Conservation (phyloP, 306 rosid species). For the Vachellia pachyceras region DNA sequence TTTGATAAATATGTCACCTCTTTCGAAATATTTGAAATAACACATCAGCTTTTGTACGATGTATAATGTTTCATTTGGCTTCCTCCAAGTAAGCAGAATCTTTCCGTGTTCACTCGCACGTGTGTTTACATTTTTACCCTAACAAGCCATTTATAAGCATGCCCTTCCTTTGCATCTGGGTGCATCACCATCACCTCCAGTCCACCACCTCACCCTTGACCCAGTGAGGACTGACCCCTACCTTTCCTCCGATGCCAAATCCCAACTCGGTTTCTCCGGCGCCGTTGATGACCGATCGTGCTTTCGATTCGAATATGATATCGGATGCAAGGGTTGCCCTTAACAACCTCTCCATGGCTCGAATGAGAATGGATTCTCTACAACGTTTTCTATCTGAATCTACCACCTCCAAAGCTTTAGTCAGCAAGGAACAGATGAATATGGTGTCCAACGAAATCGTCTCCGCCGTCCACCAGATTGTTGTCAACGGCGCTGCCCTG, state of each 20-base stretch:
- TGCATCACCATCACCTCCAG: not conserved
- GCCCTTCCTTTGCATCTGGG: not conserved
- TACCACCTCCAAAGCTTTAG: slow-evolving; percentile 41
- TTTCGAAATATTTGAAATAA: too few relatives aligned
- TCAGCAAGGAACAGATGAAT: slow-evolving; percentile 52
- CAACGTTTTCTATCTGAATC: slow-evolving; percentile 62
- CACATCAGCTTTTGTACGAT: too few relatives aligned
- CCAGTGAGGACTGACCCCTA: not conserved
- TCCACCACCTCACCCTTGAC: not conserved
- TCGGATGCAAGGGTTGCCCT: slow-evolving; percentile 53
- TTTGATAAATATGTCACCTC: too few relatives aligned
- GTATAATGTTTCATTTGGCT: too few relatives aligned
- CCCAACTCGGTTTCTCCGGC: slow-evolving; percentile 24
- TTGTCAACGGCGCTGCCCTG: slow-evolving; percentile 67
- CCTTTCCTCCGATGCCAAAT: slow-evolving; percentile 11
- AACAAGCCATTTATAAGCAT: not conserved
- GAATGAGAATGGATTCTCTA: slow-evolving; percentile 60
- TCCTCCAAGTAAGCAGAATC: too few relatives aligned
- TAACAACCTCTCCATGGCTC: slow-evolving; percentile 61
- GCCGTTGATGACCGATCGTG: not conserved
- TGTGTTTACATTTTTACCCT: not conserved
- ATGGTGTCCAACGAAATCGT: slow-evolving; percentile 66
- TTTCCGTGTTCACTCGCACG: not conserved
- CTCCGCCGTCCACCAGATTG: slow-evolving; percentile 59
- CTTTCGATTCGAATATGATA: slow-evolving; percentile 3